Evolutionary conservation across 2,329 filamentous ascomycete species (phyloP), one percentile per base, ranked within the genome.

Genomic region (Rhinocladiella mackenziei): DNA sequence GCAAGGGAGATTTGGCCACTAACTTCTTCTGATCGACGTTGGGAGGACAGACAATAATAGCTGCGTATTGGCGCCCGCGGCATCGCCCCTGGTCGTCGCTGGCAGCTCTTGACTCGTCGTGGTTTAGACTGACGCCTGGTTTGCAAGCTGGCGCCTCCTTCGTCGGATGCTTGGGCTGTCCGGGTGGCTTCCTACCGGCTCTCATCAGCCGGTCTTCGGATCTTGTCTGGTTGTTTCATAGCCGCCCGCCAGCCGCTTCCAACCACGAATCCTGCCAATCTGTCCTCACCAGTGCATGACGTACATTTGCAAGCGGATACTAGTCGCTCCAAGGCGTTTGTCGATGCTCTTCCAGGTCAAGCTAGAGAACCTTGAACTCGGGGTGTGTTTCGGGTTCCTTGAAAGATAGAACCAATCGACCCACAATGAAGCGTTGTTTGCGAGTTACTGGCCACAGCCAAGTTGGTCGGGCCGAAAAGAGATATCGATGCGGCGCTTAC

Each of bases 1-100:
- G 50, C 50, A 52, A 52, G 40, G 40, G 48, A 48, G 48, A 50
- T 50, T 50, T 39, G 47, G 35, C 35, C 31, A 30, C 15, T 19
- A 22, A 15, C 36, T 19, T 29, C 33, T 36, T 40, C 36, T n/a
- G 39, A 46, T 38, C 15, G 32, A 35, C 18, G 22, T 35, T 17
- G 35, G 39, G 39, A 29, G 26, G 32, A 40, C 26, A 43, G n/a
- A 30, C 35, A 50, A 46, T 46, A 46, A 35, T 43, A 47, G 43
- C 46, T 14, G 34, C 10, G 34, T 26, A 43, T 44, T 50, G 48
- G 48, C 48, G 48, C 43, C 22, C 22, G 33, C 41, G 41, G 36
- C 32, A 37, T 25, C 14, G 11, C 25, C 20, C 20, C 34, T 17
- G 9, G 11, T 19, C n/a, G n/a, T n/a, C n/a, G n/a, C n/a, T n/a